phyloP scores from a whole-genome alignment of 352 stramenopile species.

The Elongisporangium undulatum region DNA sequence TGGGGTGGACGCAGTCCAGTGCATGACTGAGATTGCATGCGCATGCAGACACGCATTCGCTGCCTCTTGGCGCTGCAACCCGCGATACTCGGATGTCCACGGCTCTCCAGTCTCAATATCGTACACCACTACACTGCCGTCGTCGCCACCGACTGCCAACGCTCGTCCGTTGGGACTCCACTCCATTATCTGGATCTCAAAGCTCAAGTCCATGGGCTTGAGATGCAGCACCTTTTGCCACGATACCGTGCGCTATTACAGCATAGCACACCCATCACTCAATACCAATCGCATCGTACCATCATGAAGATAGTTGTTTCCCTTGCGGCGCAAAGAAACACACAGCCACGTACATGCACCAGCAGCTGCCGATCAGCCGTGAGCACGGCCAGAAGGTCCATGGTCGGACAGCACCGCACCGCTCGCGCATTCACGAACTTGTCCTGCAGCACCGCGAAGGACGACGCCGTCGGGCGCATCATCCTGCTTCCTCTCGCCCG shows the following conservation, averaged over 20 bases:
- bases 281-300: not conserved
- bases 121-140: conserved; percentile 67
- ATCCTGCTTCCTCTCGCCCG: too few species aligned
- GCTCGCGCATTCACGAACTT: conserved; percentile 50
- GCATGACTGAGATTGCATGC: conserved; percentile 45
- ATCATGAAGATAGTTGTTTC: not conserved
- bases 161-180: conserved; percentile 67
- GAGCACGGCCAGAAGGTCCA: conserved; percentile 74
- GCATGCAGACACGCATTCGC: conserved; percentile 30
- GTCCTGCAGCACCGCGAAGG: conserved; percentile 69
- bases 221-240: conserved; percentile 76
- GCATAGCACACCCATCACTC: conserved; percentile 1
- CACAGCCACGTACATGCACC: conserved; percentile 50
- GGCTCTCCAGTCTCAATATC: conserved; percentile 50
- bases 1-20: conserved; percentile 22
- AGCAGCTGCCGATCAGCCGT: conserved; percentile 64
- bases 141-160: conserved; percentile 61
- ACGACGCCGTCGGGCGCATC: too few species aligned
- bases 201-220: conserved; percentile 50
- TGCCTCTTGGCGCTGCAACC: conserved; percentile 11
- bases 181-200: conserved; percentile 44
- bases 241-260: conserved; percentile 54
- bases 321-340: not conserved
- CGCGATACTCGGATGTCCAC: conserved; percentile 19
- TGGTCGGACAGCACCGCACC: conserved; percentile 62